These are phyloP conservation scores for Phlebopus sp. DNA, from an alignment of 1,284 basidiomycete genomes.

Conservation along the genomic window DNA sequence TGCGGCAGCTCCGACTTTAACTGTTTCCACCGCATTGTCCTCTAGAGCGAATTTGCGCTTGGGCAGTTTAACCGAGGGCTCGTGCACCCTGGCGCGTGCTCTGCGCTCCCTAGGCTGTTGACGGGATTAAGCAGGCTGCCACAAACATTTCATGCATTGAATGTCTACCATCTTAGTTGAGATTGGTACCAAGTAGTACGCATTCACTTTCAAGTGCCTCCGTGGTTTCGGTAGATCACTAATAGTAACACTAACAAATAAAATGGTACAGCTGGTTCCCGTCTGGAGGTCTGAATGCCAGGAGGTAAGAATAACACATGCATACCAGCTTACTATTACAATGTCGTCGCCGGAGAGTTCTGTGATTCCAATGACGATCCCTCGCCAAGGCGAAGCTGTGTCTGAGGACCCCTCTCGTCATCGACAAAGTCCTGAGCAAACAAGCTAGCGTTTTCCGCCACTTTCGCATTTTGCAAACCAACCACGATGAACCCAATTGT, in stretches of 20 bases:
- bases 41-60: conserved; percentile 50
- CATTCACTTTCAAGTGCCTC: too few species aligned
- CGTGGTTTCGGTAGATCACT: too few species aligned
- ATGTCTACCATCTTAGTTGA: conserved; percentile 20
- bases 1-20: conserved; percentile 41
- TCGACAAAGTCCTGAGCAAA: conserved; percentile 2
- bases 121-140: conserved; percentile 10
- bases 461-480: conserved; percentile 55
- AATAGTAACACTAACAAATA: too few species aligned
- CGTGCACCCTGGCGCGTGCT: conserved; percentile 45
- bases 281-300: neutral
- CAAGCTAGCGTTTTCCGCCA: conserved; percentile 6
- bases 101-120: conserved; percentile 59
- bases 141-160: neutral
- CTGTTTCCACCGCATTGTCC: conserved; percentile 46
- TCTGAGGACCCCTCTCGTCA: conserved; percentile 6
- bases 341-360: neutral
- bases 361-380: conserved; percentile 10
- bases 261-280: too few species aligned
- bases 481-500: conserved; percentile 64
- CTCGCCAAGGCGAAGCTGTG: conserved; percentile 7
- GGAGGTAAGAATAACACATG: neutral
- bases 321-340: too few species aligned
- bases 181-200: neutral
- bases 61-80: conserved; percentile 47